Conservation (phyloP, 331 rosid genomes). For the Cucumis variabilis region DNA sequence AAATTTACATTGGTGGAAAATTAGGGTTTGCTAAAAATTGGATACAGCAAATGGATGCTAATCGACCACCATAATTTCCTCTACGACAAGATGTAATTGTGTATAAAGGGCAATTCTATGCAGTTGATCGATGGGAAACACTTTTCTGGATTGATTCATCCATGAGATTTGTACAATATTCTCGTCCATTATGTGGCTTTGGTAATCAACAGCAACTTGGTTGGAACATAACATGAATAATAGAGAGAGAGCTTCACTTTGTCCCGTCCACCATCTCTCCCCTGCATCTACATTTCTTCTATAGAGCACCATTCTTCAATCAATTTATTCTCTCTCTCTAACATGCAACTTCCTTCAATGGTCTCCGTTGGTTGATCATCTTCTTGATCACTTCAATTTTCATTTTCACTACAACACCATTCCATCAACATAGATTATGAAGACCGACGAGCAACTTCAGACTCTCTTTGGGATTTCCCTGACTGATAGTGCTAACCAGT, state of each 20-base stretch:
- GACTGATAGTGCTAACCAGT: constrained; percentile 82
- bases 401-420: constrained; percentile 30
- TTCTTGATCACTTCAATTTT: constrained; percentile 4
- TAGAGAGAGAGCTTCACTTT: background rate
- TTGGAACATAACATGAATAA: background rate
- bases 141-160: constrained; percentile 47
- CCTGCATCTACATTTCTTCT: background rate
- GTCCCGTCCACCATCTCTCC: background rate
- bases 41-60: constrained; percentile 35
- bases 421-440: constrained; percentile 36
- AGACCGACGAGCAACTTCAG: constrained; percentile 78
- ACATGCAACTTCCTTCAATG: constrained; percentile 4
- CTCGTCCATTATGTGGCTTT: constrained; percentile 40
- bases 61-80: constrained; percentile 12
- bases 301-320: background rate
- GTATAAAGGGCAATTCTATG: constrained; percentile 50
- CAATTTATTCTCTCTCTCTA: constrained; percentile 2
- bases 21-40: constrained; percentile 40
- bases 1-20: constrained; percentile 34
- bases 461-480: constrained; percentile 92
- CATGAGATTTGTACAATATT: constrained; percentile 47
- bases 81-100: constrained; percentile 51
- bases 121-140: constrained; percentile 52
- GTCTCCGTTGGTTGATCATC: background rate
- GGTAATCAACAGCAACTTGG: too few relatives aligned